Conservation (phyloP, 306 rosid genomes). For the Gastrolobium villosum region DNA sequence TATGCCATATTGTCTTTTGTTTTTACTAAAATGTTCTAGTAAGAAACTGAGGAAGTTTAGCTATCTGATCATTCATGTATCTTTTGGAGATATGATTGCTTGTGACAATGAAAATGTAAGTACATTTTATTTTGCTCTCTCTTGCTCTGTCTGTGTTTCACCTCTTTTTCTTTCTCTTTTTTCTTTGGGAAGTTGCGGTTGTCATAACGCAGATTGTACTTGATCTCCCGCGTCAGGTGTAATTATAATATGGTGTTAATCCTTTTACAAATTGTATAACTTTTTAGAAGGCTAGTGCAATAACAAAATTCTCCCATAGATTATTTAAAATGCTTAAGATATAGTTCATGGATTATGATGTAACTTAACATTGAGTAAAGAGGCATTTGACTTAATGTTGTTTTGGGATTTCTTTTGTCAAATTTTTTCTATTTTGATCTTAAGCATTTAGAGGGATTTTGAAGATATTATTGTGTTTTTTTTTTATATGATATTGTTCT, state of each 20-base stretch:
- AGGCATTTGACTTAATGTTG: conserved; percentile 21
- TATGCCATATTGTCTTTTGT: conserved; percentile 24
- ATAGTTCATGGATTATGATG: background rate
- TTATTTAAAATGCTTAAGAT: conserved; percentile 11
- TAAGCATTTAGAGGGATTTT: conserved; percentile 20
- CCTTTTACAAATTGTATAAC: background rate
- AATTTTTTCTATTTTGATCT: conserved; percentile 3
- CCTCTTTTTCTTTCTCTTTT: conserved; percentile 32
- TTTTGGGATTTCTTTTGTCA: conserved; percentile 4
- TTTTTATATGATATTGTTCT: background rate
- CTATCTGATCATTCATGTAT: conserved; percentile 69
- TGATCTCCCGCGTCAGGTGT: conserved; percentile 13
- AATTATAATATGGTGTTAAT: conserved; percentile 24
- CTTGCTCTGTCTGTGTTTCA: conserved; percentile 9
- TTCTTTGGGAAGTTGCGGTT: conserved; percentile 26
- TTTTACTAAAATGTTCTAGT: conserved; percentile 43
- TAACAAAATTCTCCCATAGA: conserved; percentile 12
- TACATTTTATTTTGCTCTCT: conserved; percentile 41
- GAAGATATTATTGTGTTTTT: background rate
- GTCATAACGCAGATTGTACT: conserved; percentile 5
- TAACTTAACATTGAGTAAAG: background rate
- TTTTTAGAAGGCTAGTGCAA: conserved; percentile 19
- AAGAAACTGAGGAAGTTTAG: conserved; percentile 45
- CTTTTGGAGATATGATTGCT: conserved; percentile 97
- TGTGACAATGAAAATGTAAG: conserved; percentile 98